Evolutionary conservation across 2,329 filamentous ascomycete genomes (phyloP).

Genomic region (Ambrosiella beaveri): DNA sequence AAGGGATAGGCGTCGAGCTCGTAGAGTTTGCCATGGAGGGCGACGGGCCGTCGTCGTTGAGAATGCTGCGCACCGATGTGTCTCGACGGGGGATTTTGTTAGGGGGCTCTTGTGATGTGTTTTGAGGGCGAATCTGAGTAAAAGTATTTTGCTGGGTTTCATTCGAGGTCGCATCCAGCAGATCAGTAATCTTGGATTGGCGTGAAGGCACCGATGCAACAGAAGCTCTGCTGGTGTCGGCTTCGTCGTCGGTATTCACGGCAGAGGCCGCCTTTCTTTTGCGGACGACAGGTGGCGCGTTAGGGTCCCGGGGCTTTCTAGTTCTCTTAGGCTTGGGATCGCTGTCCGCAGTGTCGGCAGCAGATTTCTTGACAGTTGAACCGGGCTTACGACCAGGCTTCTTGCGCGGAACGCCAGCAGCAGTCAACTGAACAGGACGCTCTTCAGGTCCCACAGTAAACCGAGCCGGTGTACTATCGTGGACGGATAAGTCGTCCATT

Average conservation of each 20-base stretch:
- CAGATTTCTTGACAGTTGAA: conserved; percentile 29
- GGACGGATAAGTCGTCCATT: conserved; percentile 29
- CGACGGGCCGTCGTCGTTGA: conserved; percentile 35
- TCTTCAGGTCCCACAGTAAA: conserved; percentile 21
- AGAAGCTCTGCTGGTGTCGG: conserved; percentile 21
- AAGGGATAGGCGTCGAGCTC: conserved; percentile 26
- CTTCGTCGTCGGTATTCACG: conserved; percentile 22
- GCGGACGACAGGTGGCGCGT: conserved; percentile 34
- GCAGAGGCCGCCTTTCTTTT: conserved; percentile 35
- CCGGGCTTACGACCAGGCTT: conserved; percentile 51
- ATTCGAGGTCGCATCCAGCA: conserved; percentile 17
- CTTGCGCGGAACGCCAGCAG: conserved; percentile 41
- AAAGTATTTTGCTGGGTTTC: conserved; percentile 12
- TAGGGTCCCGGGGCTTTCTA: conserved; percentile 39
- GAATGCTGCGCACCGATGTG: conserved; percentile 37
- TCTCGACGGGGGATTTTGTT: conserved; percentile 36
- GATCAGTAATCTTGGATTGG: conserved; percentile 26
- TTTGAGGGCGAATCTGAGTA: conserved; percentile 13
- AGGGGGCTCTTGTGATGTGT: conserved; percentile 20
- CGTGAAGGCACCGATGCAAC: conserved; percentile 17
- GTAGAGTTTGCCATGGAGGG: conserved; percentile 22
- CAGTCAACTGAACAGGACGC: conserved; percentile 33
- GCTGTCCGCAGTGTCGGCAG: conserved; percentile 21
- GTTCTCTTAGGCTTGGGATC: conserved; percentile 31
- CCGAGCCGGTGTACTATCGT: conserved; percentile 19